Conservation (phyloP, 208 protist species). For the Zelonia costaricensis region DNA sequence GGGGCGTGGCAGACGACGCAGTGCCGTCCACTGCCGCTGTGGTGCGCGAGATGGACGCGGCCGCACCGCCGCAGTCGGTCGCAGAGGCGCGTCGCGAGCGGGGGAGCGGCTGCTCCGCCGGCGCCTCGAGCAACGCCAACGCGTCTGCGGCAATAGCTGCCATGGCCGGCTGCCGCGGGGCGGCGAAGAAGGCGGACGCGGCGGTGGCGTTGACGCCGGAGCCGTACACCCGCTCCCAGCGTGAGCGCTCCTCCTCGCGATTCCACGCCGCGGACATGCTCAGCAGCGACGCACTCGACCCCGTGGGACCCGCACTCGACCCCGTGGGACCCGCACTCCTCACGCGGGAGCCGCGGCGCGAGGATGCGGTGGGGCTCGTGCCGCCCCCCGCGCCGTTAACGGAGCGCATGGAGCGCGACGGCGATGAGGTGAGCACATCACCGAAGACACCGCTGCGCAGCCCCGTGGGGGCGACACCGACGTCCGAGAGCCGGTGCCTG, state of each 20-base stretch:
- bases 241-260: conserved; percentile 13
- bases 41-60: neutral
- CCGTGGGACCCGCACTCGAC: neutral
- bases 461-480: too few species aligned
- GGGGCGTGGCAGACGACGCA: too few species aligned
- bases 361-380: neutral
- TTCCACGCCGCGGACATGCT: conserved; percentile 31
- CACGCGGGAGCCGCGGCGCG: neutral
- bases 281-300: conserved; percentile 11
- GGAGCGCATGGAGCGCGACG: conserved; percentile 4
- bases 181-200: conserved; percentile 1
- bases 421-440: neutral
- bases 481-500: neutral
- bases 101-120: too few species aligned
- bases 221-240: neutral
- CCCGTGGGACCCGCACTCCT: neutral
- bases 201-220: neutral
- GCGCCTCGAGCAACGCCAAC: conserved; percentile 1
- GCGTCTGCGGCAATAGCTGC: neutral
- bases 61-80: too few species aligned
- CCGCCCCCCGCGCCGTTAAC: neutral
- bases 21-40: too few species aligned
- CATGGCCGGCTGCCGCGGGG: neutral
- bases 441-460: neutral
- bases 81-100: neutral